Conservation (phyloP, 2,329 filamentous ascomycete genomes). For the Epichloe amarillans region DNA sequence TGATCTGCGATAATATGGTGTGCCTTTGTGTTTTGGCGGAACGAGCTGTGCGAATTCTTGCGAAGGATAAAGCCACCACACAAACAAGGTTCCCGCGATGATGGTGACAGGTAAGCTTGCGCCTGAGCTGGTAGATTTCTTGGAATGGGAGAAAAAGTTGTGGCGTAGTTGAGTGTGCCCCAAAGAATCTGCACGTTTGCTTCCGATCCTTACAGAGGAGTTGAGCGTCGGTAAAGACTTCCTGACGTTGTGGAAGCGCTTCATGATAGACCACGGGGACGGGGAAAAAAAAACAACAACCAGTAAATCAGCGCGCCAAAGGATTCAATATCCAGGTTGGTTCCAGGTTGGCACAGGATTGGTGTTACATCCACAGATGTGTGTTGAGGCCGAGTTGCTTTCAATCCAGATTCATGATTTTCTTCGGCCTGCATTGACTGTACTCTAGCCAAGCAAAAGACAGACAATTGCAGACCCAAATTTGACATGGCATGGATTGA, state of each 20-base stretch:
- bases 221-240: slow-evolving; percentile 5
- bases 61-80: slow-evolving; percentile 31
- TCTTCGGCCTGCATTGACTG: not conserved
- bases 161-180: not conserved
- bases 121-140: not conserved
- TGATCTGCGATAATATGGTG: not conserved
- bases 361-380: no score
- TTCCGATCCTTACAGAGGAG: not conserved
- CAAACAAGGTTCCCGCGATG: slow-evolving; percentile 23
- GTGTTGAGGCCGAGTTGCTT: no score
- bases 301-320: not conserved
- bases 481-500: not conserved
- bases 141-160: slow-evolving; percentile 2
- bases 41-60: slow-evolving; percentile 28
- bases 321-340: no score
- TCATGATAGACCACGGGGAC: slow-evolving; percentile 4
- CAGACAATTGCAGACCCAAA: not conserved
- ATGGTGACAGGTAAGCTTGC: slow-evolving; percentile 19
- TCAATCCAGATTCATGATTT: not conserved
- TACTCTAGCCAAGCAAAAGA: not conserved
- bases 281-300: not conserved
- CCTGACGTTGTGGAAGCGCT: slow-evolving; percentile 4
- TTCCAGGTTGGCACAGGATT: not conserved
- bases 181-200: not conserved
- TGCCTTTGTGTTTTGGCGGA: not conserved